phyloP scores from a whole-genome alignment of 257 asterid genomes.

The Ilex aquifolium region DNA sequence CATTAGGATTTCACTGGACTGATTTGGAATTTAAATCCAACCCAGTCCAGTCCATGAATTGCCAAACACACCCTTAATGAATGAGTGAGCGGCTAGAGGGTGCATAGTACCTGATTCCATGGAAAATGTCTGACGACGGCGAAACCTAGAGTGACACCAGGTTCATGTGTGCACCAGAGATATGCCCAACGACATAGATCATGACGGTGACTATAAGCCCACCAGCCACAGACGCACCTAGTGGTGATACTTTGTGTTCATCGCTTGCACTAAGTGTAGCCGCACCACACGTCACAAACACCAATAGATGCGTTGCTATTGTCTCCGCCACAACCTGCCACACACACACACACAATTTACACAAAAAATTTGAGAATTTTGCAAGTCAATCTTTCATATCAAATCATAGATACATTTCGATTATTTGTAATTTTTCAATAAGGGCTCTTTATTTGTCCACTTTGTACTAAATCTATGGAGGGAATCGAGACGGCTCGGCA shows the following conservation, averaged over 20 bases:
- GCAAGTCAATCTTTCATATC: too few species aligned
- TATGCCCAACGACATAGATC: constrained; percentile 90
- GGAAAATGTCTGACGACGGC: constrained; percentile 78
- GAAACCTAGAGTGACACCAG: constrained; percentile 80
- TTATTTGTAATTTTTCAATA: too few species aligned
- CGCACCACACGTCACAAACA: constrained; percentile 78
- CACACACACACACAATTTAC: too few species aligned
- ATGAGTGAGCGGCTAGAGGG: background rate
- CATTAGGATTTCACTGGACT: too few species aligned
- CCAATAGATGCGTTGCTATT: constrained; percentile 62
- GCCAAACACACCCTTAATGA: too few species aligned
- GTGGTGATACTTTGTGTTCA: constrained; percentile 49
- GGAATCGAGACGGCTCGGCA: too few species aligned
- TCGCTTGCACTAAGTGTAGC: constrained; percentile 57
- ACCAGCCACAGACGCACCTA: constrained; percentile 78
- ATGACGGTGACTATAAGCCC: constrained; percentile 85
- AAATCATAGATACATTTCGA: too few species aligned
- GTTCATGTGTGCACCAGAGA: constrained; percentile 93
- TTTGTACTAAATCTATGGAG: too few species aligned
- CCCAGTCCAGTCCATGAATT: too few species aligned
- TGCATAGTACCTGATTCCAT: constrained; percentile 66
- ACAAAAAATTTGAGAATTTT: too few species aligned
- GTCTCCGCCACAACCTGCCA: constrained; percentile 60
- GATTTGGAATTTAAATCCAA: too few species aligned
- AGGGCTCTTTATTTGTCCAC: too few species aligned